Base-by-base conservation (phyloP, 768 basidiomycete species). In the Leucocoprinus sp. region DNA sequence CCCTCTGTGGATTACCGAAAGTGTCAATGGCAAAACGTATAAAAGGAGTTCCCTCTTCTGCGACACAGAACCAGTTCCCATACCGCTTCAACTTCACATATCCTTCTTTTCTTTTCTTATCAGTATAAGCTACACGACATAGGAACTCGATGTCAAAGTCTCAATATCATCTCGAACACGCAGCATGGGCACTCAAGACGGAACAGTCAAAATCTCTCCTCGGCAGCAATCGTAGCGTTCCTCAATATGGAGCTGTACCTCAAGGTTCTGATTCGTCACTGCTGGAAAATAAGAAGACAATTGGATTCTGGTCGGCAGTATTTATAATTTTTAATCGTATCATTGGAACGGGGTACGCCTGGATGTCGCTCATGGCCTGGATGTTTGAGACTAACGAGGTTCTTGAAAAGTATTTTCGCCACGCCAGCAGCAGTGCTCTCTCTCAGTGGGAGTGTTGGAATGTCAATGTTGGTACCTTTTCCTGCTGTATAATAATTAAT, bases 291-390 rank as follows among this genome's bases (percentile, higher is more conserved):
- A 45, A 38, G 44, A 38, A 23, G 5, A 8, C 36, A 0, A 64
- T 64, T 48, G 62, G 63, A 7, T 36, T 60, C 5, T 41, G 54
- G n/a, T 63, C 63, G 2, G 64, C 64, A 22, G 55, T 64, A 1
- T 65, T 66, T 47, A 58, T 68, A 24, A 62, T 64, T 44, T 66
- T 68, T 53, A 68, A 65, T 44, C 58, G 66, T 29, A 64, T 68
- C 6, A 62, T 65, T 39, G 64, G 66, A 12, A 64, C 66, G 38
- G 64, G 61, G 64, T 64, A 42, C n/a, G 44, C 28, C 26, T 8
- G 12, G 6, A 12, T 6, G 27, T 28, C 12, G 15, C 8, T 39
- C 21, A 3, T n/a, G n/a, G 38, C 19, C 14, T 15, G 9, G 11
- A 7, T 8, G n/a, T 8, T 8, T 31, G 3, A 31, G 3, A 14